Percentiles rank a stretch among this genome's conserved stretches.
These are phyloP conservation scores for Lolium rigidum DNA, from an alignment of 176 grass and related monocot genomes.

Conservation along the genomic window DNA sequence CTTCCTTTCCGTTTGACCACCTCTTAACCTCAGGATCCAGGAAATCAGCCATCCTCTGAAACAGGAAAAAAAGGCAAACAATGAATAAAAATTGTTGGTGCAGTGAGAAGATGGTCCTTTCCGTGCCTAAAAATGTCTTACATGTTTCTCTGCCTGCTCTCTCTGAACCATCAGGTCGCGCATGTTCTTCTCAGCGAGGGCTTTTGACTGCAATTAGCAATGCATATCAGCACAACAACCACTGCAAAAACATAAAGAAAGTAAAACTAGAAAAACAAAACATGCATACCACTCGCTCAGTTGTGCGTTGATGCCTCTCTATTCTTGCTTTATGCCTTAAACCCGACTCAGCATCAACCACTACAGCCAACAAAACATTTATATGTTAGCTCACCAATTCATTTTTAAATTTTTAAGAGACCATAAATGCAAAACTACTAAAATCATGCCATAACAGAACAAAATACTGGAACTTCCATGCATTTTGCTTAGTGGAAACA, in stretches of 20 bases:
- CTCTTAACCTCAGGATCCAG: conserved; percentile 92
- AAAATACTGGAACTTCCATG: conserved; percentile 4
- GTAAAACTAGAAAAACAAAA: conserved; percentile 13
- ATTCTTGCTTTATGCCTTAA: conserved; percentile 92
- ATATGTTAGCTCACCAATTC: not conserved
- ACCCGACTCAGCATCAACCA: conserved; percentile 68
- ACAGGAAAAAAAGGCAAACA: not conserved
- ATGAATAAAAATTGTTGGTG: conserved; percentile 30
- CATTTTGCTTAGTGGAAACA: conserved; percentile 11
- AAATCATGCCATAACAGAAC: not conserved
- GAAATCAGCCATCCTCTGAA: conserved; percentile 93
- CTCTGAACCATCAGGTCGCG: conserved; percentile 88
- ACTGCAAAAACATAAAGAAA: not conserved
- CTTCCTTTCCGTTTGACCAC: conserved; percentile 98
- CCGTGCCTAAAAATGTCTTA: conserved; percentile 44
- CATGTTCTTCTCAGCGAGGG: conserved; percentile 88
- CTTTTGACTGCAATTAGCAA: conserved; percentile 71
- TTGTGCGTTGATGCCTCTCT: conserved; percentile 88
- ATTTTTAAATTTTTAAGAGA: not conserved
- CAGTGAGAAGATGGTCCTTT: not conserved
- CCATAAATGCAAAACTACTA: not conserved
- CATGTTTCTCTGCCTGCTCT: conserved; percentile 95
- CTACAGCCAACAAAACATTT: conserved; percentile 35
- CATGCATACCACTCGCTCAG: conserved; percentile 79
- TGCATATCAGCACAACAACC: conserved; percentile 11